A percentile compares a stretch with the other conserved stretches of the same genome.
phyloP scores from a whole-genome alignment of 225 moss, liverwort and hornwort species.

The Asterella californica region DNA sequence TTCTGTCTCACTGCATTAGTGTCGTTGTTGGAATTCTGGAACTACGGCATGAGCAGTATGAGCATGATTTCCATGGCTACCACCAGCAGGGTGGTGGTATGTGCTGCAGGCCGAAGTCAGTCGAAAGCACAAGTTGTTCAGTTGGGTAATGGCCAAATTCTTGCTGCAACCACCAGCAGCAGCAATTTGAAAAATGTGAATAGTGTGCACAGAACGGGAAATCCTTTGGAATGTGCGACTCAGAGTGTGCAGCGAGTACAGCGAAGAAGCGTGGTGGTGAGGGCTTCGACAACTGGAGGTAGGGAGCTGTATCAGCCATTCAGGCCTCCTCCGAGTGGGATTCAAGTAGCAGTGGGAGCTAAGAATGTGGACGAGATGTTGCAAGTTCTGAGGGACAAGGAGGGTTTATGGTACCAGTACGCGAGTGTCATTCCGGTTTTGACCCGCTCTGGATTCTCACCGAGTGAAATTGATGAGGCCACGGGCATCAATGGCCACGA shows the following conservation, averaged over 20 bases:
- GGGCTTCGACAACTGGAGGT: conserved; percentile 18
- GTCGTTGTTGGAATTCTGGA: no score
- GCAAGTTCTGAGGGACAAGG: conserved; percentile 64
- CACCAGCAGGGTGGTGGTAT: not conserved
- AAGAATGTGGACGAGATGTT: conserved; percentile 59
- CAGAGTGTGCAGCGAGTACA: no score
- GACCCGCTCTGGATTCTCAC: conserved; percentile 55
- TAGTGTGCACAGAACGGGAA: not conserved
- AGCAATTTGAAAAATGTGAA: not conserved
- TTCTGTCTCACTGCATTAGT: no score
- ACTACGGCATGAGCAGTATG: no score
- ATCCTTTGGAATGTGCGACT: not conserved
- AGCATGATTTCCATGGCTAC: conserved; percentile 1
- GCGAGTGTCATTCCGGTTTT: conserved; percentile 57
- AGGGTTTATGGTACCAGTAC: conserved; percentile 75
- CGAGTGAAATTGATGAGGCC: conserved; percentile 77
- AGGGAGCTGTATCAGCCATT: conserved; percentile 68
- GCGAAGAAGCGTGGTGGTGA: conserved; percentile 6
- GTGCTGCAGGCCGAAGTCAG: not conserved
- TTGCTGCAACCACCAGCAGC: not conserved
- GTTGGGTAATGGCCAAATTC: not conserved
- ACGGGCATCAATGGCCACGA: conserved; percentile 89
- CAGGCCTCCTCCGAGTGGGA: conserved; percentile 55
- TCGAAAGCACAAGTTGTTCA: not conserved
- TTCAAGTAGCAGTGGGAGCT: conserved; percentile 38